Evolutionary conservation across 2,329 filamentous ascomycete genomes (phyloP).

Genomic region (Exophiala sideris): DNA sequence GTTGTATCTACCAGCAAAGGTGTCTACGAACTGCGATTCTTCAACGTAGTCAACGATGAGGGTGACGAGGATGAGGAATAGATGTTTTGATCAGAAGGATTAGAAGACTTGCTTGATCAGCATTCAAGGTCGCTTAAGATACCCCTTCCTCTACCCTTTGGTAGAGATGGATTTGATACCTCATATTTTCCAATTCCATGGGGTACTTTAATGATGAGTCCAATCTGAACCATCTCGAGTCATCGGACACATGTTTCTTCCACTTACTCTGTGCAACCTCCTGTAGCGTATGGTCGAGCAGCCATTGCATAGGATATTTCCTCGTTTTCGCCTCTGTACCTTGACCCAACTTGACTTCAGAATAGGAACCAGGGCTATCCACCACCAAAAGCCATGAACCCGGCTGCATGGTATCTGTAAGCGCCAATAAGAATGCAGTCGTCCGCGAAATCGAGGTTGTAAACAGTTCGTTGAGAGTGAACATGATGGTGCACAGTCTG

Average conservation of each 20-base stretch:
- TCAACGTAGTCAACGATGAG: constrained; percentile 99
- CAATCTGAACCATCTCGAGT: constrained; percentile 82
- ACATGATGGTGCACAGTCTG: constrained; percentile 75
- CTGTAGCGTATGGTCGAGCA: constrained; percentile 78
- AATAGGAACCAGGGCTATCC: constrained; percentile 92
- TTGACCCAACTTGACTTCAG: constrained; percentile 68
- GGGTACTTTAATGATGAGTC: constrained; percentile 67
- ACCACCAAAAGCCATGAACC: constrained; percentile 76
- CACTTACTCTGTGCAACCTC: constrained; percentile 52
- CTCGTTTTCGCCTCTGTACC: constrained; percentile 39
- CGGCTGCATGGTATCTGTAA: constrained; percentile 57
- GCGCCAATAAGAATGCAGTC: constrained; percentile 67
- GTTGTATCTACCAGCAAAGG: constrained; percentile 97
- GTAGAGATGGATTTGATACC: constrained; percentile 89
- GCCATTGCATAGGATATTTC: constrained; percentile 90
- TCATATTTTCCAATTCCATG: constrained; percentile 88
- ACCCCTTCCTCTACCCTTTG: constrained; percentile 31
- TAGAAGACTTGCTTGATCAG: not conserved
- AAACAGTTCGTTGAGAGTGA: constrained; percentile 95
- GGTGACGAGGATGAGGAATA: constrained; percentile 99
- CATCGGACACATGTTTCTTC: constrained; percentile 71
- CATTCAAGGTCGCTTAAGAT: not conserved
- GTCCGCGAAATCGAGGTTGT: constrained; percentile 70
- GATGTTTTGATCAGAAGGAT: constrained; percentile 38
- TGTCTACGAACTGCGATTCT: constrained; percentile 99